Evolutionary conservation across 2,329 filamentous ascomycete genomes (phyloP), one percentile per base, ranked within the genome.

Genomic region (Zasmidium citrigriseum): DNA sequence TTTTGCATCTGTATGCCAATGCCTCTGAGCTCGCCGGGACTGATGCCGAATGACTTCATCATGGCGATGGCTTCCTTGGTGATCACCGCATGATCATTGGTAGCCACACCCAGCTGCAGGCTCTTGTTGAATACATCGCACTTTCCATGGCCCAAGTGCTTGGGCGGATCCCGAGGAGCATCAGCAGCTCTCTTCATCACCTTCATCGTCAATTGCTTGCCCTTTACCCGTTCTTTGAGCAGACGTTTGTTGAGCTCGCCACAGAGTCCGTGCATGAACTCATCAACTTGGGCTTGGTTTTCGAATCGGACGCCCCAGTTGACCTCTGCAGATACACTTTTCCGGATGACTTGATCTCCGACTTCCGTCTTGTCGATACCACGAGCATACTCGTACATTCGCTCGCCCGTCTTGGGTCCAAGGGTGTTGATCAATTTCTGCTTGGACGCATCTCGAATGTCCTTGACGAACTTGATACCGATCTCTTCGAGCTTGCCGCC

Each of bases 261-360:
- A 70, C 90, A 95, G 0, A 99, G 78, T 64, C 90, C 95, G 61
- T 86, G 80, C 25, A 98, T 83, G 72, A 99, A 99, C 64, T 96
- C 91, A 59, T 98, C 93, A 0, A 92, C 93, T 74, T 99, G 93
- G n/a, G 85, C 83, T 69, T 97, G 91, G 60, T 84, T 96, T 65
- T 95, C 86, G 71, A 99, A 99, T 4, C 95, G 87, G 56, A 99
- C 96, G 2, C 96, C 95, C 95, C 95, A 99, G 68, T 95, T 99
- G 62, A 99, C 91, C 72, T 99, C 95, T 1, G 93, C 93, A 1
- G 95, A 98, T 0, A 99, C 91, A 0, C 93, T 98, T 71, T 98
- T 99, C 54, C 95, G 87, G 16, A 91, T 80, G 0, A 89, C 85
- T 69, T 96, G 89, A 57, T 93, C 89, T 27, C 93, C 93, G 4